Evolutionary conservation across 805 yeast species (phyloP).

Genomic region (Kuraishia capsulata): DNA sequence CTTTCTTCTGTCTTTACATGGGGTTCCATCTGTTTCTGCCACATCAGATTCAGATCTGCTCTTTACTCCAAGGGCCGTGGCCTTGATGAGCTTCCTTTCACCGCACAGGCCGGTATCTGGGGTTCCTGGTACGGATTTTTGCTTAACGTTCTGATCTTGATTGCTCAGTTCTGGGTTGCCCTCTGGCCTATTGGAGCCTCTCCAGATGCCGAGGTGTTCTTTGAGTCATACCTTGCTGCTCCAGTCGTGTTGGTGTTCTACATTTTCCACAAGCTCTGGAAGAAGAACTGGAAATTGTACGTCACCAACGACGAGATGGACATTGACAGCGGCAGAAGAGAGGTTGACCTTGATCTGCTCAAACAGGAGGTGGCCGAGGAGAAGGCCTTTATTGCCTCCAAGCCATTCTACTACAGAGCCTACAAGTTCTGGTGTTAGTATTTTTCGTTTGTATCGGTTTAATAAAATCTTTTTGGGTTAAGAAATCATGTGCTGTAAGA

Average conservation of each 20-base stretch:
- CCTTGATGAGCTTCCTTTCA: conserved; percentile 59
- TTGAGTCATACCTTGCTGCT: conserved; percentile 54
- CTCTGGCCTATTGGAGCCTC: conserved; percentile 48
- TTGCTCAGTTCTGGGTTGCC: conserved; percentile 80
- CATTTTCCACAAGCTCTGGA: conserved; percentile 23
- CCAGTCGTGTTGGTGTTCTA: conserved; percentile 52
- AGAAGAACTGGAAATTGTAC: conserved; percentile 33
- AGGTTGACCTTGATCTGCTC: conserved; percentile 45
- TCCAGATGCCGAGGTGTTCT: conserved; percentile 51
- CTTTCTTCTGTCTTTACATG: conserved; percentile 72
- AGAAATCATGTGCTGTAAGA: too few species aligned
- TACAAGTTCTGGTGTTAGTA: conserved; percentile 49
- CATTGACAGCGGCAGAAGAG: conserved; percentile 56
- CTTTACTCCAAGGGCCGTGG: conserved; percentile 56
- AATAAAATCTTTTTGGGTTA: background rate
- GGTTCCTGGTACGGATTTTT: conserved; percentile 59
- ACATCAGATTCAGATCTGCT: conserved; percentile 64
- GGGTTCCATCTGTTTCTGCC: conserved; percentile 65
- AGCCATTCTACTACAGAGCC: conserved; percentile 37
- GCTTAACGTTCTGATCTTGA: conserved; percentile 50
- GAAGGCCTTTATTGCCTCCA: conserved; percentile 34
- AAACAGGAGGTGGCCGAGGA: conserved; percentile 53
- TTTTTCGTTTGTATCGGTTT: background rate
- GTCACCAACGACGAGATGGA: conserved; percentile 42
- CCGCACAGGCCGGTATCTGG: conserved; percentile 55